Conservation (phyloP, 179 eudicot species). For the Beta corolliflora region DNA sequence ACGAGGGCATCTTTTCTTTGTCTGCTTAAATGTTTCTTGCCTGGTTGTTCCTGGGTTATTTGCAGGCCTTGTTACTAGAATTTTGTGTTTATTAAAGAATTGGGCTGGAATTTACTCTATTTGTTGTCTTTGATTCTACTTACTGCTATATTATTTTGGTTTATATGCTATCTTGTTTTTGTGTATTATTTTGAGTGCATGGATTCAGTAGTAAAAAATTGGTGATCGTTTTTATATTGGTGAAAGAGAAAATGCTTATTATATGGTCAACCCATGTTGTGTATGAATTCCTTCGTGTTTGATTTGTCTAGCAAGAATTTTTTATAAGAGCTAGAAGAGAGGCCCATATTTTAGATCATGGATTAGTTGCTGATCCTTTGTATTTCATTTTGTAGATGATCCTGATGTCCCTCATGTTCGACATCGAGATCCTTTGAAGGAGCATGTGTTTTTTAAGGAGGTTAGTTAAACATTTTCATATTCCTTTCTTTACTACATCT, state of each 20-base stretch:
- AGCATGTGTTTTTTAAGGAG: conserved; percentile 92
- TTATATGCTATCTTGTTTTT: background rate
- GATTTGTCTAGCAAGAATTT: background rate
- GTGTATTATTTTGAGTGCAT: conserved; percentile 7
- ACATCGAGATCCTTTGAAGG: conserved; percentile 70
- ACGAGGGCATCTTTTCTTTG: background rate
- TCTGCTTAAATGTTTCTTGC: background rate
- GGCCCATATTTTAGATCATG: conserved; percentile 3
- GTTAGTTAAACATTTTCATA: conserved; percentile 31
- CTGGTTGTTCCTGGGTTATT: background rate
- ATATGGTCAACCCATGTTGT: background rate
- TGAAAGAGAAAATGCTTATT: background rate
- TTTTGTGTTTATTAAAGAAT: background rate
- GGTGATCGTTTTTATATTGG: background rate
- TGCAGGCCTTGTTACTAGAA: background rate
- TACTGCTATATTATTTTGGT: background rate
- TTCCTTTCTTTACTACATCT: background rate
- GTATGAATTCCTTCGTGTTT: background rate
- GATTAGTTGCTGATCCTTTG: no score
- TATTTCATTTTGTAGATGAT: conserved; percentile 60
- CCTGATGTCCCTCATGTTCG: conserved; percentile 68
- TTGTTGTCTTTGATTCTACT: background rate
- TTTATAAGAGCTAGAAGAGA: background rate
- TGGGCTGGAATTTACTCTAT: background rate
- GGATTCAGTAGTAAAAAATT: background rate